A percentile compares a stretch with the other conserved stretches of the same genome.
Evolutionary conservation across 164 flowering plant genomes (phyloP).

Genomic region (Protea cynaroides): DNA sequence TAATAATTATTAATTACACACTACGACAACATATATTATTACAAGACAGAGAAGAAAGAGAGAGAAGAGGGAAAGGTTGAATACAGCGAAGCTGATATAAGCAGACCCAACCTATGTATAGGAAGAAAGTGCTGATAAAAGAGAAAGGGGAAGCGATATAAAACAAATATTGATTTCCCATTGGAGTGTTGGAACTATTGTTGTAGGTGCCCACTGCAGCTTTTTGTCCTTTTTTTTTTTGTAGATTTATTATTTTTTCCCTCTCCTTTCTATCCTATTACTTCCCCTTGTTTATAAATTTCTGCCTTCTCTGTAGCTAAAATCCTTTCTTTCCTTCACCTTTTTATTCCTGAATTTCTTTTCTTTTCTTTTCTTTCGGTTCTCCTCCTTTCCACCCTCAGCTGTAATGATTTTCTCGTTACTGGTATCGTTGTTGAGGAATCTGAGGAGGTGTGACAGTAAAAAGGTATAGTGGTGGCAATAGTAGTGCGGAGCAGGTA

Average conservation of each 20-base stretch:
- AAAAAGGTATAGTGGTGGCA: slow-evolving; percentile 20
- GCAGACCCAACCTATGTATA: slow-evolving; percentile 15
- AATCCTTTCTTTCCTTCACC: background rate
- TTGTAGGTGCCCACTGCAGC: slow-evolving; percentile 22
- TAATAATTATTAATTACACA: background rate
- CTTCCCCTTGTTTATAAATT: background rate
- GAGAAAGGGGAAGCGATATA: background rate
- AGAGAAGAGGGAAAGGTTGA: slow-evolving; percentile 27
- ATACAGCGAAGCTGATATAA: slow-evolving; percentile 55
- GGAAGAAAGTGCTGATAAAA: slow-evolving; percentile 18
- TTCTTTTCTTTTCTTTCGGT: no score
- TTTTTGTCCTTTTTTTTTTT: slow-evolving; percentile 12
- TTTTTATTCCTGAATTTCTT: background rate
- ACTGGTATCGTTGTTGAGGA: slow-evolving; percentile 43
- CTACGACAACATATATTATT: background rate
- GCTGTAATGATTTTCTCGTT: slow-evolving; percentile 48
- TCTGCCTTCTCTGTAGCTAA: background rate
- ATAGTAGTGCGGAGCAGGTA: background rate
- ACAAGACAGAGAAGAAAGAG: slow-evolving; percentile 2
- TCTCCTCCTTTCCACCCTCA: slow-evolving; percentile 2
- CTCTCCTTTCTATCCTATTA: background rate
- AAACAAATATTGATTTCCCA: slow-evolving; percentile 22
- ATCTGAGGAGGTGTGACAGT: slow-evolving; percentile 31
- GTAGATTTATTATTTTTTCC: no score
- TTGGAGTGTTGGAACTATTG: slow-evolving; percentile 28